Evolutionary conservation across 2,329 filamentous ascomycete species (phyloP).

Genomic region (Lanzia echinophila): DNA sequence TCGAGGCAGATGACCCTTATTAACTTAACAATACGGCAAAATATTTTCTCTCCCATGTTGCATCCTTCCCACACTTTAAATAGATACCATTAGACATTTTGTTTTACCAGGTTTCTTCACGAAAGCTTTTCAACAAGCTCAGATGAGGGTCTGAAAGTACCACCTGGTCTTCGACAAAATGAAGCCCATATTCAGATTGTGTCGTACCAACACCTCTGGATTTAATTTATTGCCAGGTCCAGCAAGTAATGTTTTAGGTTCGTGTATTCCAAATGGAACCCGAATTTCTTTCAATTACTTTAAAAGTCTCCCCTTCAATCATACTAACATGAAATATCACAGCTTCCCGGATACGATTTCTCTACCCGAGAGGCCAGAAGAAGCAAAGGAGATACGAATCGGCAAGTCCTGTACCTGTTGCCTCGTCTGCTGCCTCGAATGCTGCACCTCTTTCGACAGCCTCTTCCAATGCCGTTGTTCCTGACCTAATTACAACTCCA

Average conservation of each 20-base stretch:
- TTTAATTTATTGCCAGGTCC: not conserved
- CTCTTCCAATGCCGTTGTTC: not conserved
- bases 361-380: not conserved
- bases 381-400: conserved; percentile 4
- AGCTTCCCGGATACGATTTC: conserved; percentile 2
- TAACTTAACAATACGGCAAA: too few species aligned
- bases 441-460: conserved; percentile 2
- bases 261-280: not conserved
- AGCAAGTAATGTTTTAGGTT: not conserved
- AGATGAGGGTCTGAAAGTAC: conserved; percentile 10
- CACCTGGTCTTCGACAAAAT: conserved; percentile 6
- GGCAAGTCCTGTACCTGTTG: not conserved
- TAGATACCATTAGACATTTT: not conserved
- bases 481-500: conserved; percentile 35
- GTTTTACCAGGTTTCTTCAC: not conserved
- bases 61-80: too few species aligned
- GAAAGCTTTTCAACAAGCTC: not conserved
- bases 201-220: conserved; percentile 2
- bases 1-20: too few species aligned
- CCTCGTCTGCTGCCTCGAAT: not conserved
- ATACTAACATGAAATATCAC: not conserved
- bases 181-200: conserved; percentile 10
- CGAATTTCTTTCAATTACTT: not conserved
- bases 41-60: too few species aligned
- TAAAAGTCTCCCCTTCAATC: not conserved